Evolutionary conservation across 2,329 filamentous ascomycete genomes (phyloP), one percentile per base, ranked within the genome.

Genomic region (Monosporascus cannonballus): DNA sequence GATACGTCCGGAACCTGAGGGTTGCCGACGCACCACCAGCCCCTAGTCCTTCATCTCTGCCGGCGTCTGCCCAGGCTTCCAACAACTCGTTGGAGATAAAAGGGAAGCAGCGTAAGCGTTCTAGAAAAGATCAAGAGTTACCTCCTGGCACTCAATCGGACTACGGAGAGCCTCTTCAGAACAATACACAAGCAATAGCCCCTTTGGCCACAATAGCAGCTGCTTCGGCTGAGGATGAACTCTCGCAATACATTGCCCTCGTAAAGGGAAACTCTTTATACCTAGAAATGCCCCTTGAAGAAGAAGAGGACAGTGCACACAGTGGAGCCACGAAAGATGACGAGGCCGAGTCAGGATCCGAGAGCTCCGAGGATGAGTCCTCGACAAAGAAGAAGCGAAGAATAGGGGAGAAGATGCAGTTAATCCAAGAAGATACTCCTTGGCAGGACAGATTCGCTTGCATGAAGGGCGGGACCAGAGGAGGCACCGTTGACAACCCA

Each of bases 361-460:
- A 48, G 25, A 51, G 51, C 38, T 59, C 54, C 7, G 49, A 52
- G 4, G 49, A 61, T 15, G 52, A 54, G 17, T 54, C 52, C 24
- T 57, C 55, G 17, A 53, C 44, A 15, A 61, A 54, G 34, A 70
- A 60, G 52, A 27, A 34, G 51, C 63, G 46, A 52, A 64, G 54
- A 27, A 46, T 9, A 25, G 20, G 2, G 9, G 11, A 30, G 6
- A 4, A 36, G n/a, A 17, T 20, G 7, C 59, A 52, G 48, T 52
- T 52, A 6, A 42, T 53, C 18, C 58, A 54, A 30, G 73, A 73
- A 54, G 55, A 59, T 1, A 59, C 68, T 8, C 34, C 61, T 3
- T 75, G 72, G 55, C 73, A 79, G 52, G 75, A 79, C 30, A 72
- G 71, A 1, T 85, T 83, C 55, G 72, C 74, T 15, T 85, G 81